Base-by-base conservation (phyloP, 371 early-diverging fungal genomes). In the Mucor irregularis region DNA sequence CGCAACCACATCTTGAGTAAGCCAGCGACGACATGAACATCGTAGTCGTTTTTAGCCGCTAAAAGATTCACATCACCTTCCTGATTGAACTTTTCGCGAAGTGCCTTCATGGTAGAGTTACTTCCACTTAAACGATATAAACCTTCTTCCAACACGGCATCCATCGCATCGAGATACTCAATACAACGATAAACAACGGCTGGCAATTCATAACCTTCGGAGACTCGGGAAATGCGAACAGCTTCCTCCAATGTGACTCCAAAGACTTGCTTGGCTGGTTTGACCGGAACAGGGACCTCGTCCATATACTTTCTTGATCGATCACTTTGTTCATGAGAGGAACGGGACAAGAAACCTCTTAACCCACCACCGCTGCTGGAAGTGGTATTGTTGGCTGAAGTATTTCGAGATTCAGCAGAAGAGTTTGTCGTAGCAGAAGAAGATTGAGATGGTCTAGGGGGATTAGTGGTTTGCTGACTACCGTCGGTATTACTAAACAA, bases 21-120 rank as follows among this genome's bases (percentile, higher is more conserved):
- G 2, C 93, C 91, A 7, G 93, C 88, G n/a, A 94, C 81, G 0
- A 85, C 91, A 65, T 94, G 95, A 2, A 89, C 83, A 63, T 94
- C 95, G 28, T 78, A 74, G 22, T 73, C 79, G 49, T 78, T 71
- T 33, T 75, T 84, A 25, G 72, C 46, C 37, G 70, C 63, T 25
- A 86, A 46, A 6, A 90, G 61, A 49, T 87, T 76, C 16, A 85
- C 76, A 68, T 90, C 90, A 2, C 85, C 84, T 28, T 88, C 85
- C 58, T 56, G 62, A 52, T 92, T 81, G 53, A 92, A 92, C 43
- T 76, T 64, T 38, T 78, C 80, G 55, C 80, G 80, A 13, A 92
- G 64, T 25, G 55, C 55, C 31, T 83, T 78, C 53, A 91, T 85
- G 8, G 74, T 71, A 16, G 72, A 42, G 17, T 83, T 71, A 42